phyloP scores from a whole-genome alignment of 1,139 yeast genomes.

The Geotrichum klebahnii region DNA sequence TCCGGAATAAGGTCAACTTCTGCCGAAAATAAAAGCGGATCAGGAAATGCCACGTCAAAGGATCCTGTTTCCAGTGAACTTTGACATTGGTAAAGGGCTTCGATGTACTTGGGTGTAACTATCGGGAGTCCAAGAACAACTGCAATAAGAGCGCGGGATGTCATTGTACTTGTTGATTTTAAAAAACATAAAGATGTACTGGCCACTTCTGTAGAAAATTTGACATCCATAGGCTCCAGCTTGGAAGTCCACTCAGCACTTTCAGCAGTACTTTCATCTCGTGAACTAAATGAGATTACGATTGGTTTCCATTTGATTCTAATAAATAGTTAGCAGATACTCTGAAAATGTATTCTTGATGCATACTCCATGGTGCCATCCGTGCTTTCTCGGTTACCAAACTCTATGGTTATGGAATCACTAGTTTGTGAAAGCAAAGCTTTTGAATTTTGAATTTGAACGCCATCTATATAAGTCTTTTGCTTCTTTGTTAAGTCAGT shows the following conservation, averaged over 20 bases:
- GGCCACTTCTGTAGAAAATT: slow-evolving; percentile 8
- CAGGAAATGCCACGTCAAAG: slow-evolving; percentile 22
- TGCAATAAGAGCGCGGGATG: slow-evolving; percentile 23
- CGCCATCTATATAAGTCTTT: neutral
- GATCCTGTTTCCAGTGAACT: neutral
- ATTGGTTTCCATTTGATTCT: slow-evolving; percentile 16
- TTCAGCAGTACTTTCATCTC: slow-evolving; percentile 3
- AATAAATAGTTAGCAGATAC: slow-evolving; percentile 14
- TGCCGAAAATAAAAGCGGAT: slow-evolving; percentile 20
- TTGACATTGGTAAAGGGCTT: neutral
- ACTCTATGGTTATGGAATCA: neutral
- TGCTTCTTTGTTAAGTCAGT: slow-evolving; percentile 2
- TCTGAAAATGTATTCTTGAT: slow-evolving; percentile 23
- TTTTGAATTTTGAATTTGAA: neutral
- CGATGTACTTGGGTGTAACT: slow-evolving; percentile 23
- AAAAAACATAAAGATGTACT: slow-evolving; percentile 9
- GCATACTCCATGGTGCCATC: neutral
- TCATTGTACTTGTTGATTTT: neutral
- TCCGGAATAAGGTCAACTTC: slow-evolving; percentile 25
- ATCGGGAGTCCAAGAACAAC: slow-evolving; percentile 26
- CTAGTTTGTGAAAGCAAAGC: neutral
- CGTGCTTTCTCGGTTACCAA: slow-evolving; percentile 1
- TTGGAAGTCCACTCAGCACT: neutral
- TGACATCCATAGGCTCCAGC: slow-evolving; percentile 16
- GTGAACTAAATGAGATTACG: neutral